A percentile compares a stretch with the other conserved stretches of the same genome.
Conservation (phyloP, 495 filamentous ascomycete species). For the Bryoglossum gracile region DNA sequence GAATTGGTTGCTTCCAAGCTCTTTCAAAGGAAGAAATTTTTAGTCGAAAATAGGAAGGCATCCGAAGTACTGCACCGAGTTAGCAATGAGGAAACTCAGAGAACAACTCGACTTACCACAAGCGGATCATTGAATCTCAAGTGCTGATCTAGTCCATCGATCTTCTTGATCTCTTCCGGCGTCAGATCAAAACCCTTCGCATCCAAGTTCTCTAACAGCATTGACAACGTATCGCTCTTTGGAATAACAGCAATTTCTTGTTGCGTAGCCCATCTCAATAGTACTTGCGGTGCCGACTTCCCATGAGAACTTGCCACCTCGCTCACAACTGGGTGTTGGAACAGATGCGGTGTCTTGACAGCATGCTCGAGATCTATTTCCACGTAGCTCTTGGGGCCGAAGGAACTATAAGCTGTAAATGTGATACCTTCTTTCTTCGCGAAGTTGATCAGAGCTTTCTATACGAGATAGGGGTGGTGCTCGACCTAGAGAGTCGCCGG, state of each 20-base stretch:
- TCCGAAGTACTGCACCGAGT: slow-evolving; percentile 12
- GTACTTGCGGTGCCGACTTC: slow-evolving; percentile 72
- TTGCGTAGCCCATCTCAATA: slow-evolving; percentile 88
- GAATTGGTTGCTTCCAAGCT: neutral
- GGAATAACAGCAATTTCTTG: slow-evolving; percentile 81
- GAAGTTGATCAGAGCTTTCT: slow-evolving; percentile 63
- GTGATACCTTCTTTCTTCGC: slow-evolving; percentile 62
- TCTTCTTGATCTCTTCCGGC: slow-evolving; percentile 55
- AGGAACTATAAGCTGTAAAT: slow-evolving; percentile 82
- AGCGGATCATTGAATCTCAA: slow-evolving; percentile 75
- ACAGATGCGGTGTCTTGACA: slow-evolving; percentile 53
- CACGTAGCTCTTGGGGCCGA: slow-evolving; percentile 73
- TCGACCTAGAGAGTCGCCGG: slow-evolving; percentile 86
- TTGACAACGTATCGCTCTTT: slow-evolving; percentile 43
- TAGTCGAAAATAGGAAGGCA: slow-evolving; percentile 9
- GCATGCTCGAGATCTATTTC: slow-evolving; percentile 64
- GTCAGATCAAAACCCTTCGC: slow-evolving; percentile 59
- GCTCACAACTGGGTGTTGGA: slow-evolving; percentile 60
- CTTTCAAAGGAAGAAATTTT: neutral
- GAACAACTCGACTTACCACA: slow-evolving; percentile 2
- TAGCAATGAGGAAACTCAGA: too few species aligned
- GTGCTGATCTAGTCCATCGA: slow-evolving; percentile 57
- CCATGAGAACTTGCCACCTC: slow-evolving; percentile 58
- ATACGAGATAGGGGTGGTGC: slow-evolving; percentile 91
- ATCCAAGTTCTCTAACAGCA: slow-evolving; percentile 54